Conservation (phyloP, 2,329 filamentous ascomycete genomes). For the Alternaria triticimaculans region DNA sequence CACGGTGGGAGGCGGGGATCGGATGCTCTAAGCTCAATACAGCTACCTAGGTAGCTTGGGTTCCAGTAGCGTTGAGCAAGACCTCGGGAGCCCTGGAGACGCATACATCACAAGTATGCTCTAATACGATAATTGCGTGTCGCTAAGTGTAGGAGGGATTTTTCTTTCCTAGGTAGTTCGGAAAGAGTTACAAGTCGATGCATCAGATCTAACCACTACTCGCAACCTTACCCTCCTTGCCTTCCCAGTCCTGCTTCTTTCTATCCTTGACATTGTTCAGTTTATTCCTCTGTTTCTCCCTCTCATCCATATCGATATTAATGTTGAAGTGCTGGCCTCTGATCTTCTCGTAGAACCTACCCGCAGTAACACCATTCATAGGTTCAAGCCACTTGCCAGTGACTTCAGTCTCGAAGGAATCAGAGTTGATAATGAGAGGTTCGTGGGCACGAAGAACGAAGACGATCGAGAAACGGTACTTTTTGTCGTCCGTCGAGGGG, state of each 20-base stretch:
- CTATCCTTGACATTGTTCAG: conserved; percentile 7
- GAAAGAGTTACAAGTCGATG: not conserved
- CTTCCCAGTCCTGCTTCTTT: conserved; percentile 26
- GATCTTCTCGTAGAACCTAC: conserved; percentile 41
- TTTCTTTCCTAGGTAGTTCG: no score
- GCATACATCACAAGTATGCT: not conserved
- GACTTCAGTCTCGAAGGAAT: conserved; percentile 34
- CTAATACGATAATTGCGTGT: no score
- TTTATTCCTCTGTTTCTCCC: conserved; percentile 38
- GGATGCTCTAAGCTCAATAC: not conserved
- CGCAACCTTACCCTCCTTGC: not conserved
- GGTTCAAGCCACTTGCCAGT: conserved; percentile 38
- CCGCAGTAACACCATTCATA: conserved; percentile 38
- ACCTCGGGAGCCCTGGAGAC: no score
- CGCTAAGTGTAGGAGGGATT: no score
- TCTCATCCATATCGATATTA: conserved; percentile 42
- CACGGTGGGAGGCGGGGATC: no score
- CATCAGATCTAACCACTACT: not conserved
- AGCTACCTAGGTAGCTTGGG: not conserved
- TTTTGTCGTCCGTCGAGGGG: conserved; percentile 1
- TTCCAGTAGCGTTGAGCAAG: not conserved
- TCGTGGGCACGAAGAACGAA: conserved; percentile 47
- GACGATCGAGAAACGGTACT: conserved; percentile 46
- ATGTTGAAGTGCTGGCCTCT: conserved; percentile 45
- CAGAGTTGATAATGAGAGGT: conserved; percentile 31